Percentiles rank a stretch among this genome's conserved stretches.
phyloP scores from a whole-genome alignment of 495 filamentous ascomycete species.

The Penicillium coffeae region DNA sequence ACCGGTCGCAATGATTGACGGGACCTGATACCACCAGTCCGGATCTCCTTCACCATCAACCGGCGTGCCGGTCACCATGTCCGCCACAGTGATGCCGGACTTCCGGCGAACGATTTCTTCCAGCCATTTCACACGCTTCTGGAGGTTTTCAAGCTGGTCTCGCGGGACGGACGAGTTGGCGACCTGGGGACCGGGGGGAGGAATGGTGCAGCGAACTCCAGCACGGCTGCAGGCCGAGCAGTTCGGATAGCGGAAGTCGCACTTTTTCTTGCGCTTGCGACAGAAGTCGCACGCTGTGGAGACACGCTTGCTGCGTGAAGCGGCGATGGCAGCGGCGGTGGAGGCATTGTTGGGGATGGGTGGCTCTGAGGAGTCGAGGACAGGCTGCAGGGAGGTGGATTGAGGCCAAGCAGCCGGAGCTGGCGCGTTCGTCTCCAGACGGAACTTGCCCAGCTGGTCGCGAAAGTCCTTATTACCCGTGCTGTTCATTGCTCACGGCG shows the following conservation, averaged over 20 bases:
- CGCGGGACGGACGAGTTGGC: constrained; percentile 41
- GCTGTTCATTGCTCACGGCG: constrained; percentile 31
- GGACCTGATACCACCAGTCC: constrained; percentile 44
- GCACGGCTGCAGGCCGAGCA: constrained; percentile 50
- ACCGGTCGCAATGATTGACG: constrained; percentile 37
- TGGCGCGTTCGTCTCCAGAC: constrained; percentile 31
- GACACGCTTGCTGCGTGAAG: constrained; percentile 38
- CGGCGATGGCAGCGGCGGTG: constrained; percentile 4
- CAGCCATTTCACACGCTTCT: constrained; percentile 50
- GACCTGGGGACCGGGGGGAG: constrained; percentile 40
- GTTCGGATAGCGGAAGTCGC: constrained; percentile 52
- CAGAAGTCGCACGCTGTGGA: constrained; percentile 52
- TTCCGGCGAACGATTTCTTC: constrained; percentile 41
- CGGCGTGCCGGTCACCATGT: constrained; percentile 30
- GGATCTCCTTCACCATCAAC: constrained; percentile 38
- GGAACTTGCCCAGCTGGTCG: constrained; percentile 45
- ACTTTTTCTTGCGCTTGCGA: constrained; percentile 53
- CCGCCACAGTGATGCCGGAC: constrained; percentile 35
- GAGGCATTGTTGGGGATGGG: not conserved
- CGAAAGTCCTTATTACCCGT: constrained; percentile 40
- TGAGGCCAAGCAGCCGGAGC: constrained; percentile 18
- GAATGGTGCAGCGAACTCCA: constrained; percentile 48
- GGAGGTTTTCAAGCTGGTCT: constrained; percentile 48
- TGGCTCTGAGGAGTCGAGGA: not conserved
- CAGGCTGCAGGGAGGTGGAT: not conserved